These are phyloP conservation scores for Dissophora ornata DNA, from an alignment of 192 early-diverging fungal species.

Conservation along the genomic window DNA sequence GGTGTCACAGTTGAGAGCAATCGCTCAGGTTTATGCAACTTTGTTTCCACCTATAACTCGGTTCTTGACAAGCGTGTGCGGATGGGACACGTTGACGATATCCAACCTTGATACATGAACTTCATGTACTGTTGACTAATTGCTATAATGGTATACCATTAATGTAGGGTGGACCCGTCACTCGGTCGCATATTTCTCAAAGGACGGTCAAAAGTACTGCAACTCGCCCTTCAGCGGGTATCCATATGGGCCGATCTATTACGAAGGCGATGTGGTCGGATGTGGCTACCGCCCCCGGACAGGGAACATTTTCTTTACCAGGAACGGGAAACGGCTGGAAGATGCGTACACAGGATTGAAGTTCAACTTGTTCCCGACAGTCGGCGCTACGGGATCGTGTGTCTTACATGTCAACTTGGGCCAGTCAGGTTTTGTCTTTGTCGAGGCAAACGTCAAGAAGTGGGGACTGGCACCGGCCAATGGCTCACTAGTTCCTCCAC, in stretches of 20 bases:
- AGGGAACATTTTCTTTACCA: constrained; percentile 81
- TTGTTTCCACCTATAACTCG: too few relatives aligned
- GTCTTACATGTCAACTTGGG: constrained; percentile 76
- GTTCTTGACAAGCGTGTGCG: neutral
- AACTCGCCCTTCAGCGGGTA: constrained; percentile 75
- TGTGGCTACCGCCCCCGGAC: constrained; percentile 80
- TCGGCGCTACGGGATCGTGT: constrained; percentile 72
- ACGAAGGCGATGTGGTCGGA: constrained; percentile 81
- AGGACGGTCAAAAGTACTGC: constrained; percentile 74
- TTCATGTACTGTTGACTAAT: too few relatives aligned
- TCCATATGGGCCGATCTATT: constrained; percentile 71
- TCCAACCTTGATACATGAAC: too few relatives aligned
- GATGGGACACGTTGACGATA: neutral
- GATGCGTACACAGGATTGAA: constrained; percentile 73
- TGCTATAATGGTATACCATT: too few relatives aligned
- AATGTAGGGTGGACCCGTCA: constrained; percentile 78
- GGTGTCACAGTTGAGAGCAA: neutral
- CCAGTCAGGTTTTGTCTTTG: constrained; percentile 85
- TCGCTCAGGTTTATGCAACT: constrained; percentile 5
- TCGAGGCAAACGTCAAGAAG: constrained; percentile 87
- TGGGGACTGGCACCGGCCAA: constrained; percentile 82
- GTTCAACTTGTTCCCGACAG: constrained; percentile 75
- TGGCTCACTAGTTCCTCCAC: constrained; percentile 79
- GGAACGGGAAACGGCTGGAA: constrained; percentile 78
- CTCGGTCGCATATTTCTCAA: constrained; percentile 75